Evolutionary conservation across 1,284 basidiomycete species (phyloP).

Genomic region (Pseudomicrostroma phylloplanum): DNA sequence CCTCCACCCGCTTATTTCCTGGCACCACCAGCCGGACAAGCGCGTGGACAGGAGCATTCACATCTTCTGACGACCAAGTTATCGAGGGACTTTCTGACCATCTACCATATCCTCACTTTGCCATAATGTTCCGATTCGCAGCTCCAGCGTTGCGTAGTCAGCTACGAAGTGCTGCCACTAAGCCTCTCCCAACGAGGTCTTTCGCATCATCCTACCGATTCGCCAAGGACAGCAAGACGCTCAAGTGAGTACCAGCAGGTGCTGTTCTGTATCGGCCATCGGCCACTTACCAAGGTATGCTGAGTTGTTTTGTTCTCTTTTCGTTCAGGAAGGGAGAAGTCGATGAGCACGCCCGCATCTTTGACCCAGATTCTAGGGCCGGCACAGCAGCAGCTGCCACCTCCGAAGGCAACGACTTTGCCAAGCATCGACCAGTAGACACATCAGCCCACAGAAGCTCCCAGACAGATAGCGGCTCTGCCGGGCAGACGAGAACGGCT

Average conservation of each 20-base stretch:
- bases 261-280: background rate
- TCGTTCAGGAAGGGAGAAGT: background rate
- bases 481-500: background rate
- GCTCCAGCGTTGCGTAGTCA: background rate
- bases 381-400: slow-evolving; percentile 5
- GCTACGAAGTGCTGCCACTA: background rate
- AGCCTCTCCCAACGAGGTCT: background rate
- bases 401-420: slow-evolving; percentile 1
- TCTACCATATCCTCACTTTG: background rate
- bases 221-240: background rate
- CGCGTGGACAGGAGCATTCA: too few species aligned
- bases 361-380: background rate
- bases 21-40: too few species aligned
- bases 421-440: background rate
- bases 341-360: slow-evolving; percentile 7
- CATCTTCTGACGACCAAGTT: too few species aligned
- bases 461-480: background rate
- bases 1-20: too few species aligned
- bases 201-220: background rate
- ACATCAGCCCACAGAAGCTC: too few species aligned
- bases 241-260: slow-evolving; percentile 1
- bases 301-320: background rate
- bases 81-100: too few species aligned
- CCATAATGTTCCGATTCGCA: background rate
- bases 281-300: background rate